Conservation (phyloP, 441 rosid species). For the Gossypium davidsonii region DNA sequence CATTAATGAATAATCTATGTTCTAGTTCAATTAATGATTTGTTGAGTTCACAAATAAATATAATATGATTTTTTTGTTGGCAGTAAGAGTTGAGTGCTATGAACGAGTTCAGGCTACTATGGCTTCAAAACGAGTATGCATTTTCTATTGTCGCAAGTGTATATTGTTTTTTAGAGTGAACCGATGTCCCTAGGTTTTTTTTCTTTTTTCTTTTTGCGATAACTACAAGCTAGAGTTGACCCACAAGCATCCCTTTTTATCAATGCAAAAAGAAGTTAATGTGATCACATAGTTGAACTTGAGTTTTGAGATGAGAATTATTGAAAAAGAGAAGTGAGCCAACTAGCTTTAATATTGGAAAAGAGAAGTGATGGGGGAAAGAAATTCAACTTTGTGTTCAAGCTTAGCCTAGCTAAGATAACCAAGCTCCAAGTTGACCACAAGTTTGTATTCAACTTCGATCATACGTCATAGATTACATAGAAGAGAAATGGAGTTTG, state of each 20-base stretch:
- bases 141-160: slow-evolving; percentile 96
- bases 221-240: slow-evolving; percentile 90
- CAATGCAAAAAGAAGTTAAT: not conserved
- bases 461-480: no score
- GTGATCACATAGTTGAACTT: no score
- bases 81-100: slow-evolving; percentile 88
- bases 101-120: slow-evolving; percentile 94
- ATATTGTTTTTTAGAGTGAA: slow-evolving; percentile 93
- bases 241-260: not conserved
- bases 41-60: not conserved
- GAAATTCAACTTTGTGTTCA: no score
- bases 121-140: slow-evolving; percentile 80
- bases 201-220: slow-evolving; percentile 23
- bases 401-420: no score
- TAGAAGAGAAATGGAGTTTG: no score
- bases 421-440: no score
- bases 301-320: no score
- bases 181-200: slow-evolving; percentile 66
- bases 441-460: no score
- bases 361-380: no score
- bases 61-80: slow-evolving; percentile 33
- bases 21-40: not conserved
- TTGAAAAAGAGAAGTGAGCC: no score
- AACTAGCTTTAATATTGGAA: no score
- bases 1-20: not conserved